Evolutionary conservation across 345 rosid genomes (phyloP).

Genomic region (Hibiscus tridactylites): DNA sequence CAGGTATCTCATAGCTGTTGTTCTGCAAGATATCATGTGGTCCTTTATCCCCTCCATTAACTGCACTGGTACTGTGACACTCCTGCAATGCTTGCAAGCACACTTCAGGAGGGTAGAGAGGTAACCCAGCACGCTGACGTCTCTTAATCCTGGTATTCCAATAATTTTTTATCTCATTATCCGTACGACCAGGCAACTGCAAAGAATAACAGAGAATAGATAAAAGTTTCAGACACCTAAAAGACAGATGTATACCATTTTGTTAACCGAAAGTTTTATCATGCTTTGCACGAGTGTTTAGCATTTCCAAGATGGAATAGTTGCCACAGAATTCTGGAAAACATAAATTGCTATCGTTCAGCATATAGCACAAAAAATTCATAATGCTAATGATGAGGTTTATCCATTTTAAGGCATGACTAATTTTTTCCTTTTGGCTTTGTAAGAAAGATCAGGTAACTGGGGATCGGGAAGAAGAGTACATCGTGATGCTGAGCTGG

Average conservation of each 20-base stretch:
- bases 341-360: not conserved
- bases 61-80: conserved; percentile 27
- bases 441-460: not conserved
- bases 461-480: not conserved
- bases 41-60: conserved; percentile 37
- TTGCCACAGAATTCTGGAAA: not conserved
- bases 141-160: conserved; percentile 99
- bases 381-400: not conserved
- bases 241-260: not conserved
- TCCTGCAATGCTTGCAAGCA: conserved; percentile 56
- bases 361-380: not conserved
- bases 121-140: conserved; percentile 91
- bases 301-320: not conserved
- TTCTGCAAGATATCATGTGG: conserved; percentile 49
- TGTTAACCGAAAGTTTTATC: not conserved
- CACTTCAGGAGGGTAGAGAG: conserved; percentile 88
- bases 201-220: conserved; percentile 4
- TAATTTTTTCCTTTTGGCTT: not conserved
- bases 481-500: not conserved
- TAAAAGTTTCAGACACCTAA: conserved; percentile 1
- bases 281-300: not conserved
- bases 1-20: conserved; percentile 52
- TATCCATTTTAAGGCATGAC: not conserved
- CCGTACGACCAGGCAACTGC: conserved; percentile 98
- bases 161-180: conserved; percentile 97